Evolutionary conservation across 192 early-diverging fungal species (phyloP), one percentile per base, ranked within the genome.

Genomic region (Podila horticola): DNA sequence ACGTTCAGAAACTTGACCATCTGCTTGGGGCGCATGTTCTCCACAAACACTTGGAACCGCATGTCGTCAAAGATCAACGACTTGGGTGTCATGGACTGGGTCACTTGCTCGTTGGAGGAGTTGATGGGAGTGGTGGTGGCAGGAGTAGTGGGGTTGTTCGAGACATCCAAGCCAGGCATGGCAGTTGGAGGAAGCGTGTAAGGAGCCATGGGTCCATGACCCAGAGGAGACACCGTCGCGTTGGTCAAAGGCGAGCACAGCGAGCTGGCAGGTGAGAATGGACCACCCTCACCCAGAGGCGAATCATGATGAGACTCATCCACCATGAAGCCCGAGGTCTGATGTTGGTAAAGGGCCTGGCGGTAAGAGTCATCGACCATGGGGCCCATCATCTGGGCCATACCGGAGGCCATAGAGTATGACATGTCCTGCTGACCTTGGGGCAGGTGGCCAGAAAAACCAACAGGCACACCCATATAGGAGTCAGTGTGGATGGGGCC

Each of bases 1-100:
- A 90, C 84, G 50, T 74, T 74, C 24, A 90, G 57, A 45, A 86
- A 86, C 20, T 70, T 75, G 62, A 83, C 67, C 83, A 90, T 84
- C 71, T 90, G 87, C 11, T 71, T 74, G 29, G 76, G 75, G 4
- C 77, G 82, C 86, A 90, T 88, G 41, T 82, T 72, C 50, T 77
- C 79, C 13, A 85, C 79, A 38, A 85, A 58, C 36, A 70, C 79
- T 31, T 85, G 75, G 62, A 85, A 85, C 20, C 79, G 79, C 72
- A 76, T 71, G 51, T 85, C 84, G 65, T 85, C 84, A 82, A 85
- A 85, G 45, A 73, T 81, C 3, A 69, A 51, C 4, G 77, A 81
- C 67, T 81, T 81, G 58, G 33, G 58, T 1, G 31, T 33, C n/a
- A 24, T 51, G 0, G 49, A 28, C 17, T 30, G 17, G 24, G 58